Percentiles rank a stretch among this genome's conserved stretches.
These are phyloP conservation scores for Paraleonurus japonicus DNA, from an alignment of 257 asterid species.

Conservation along the genomic window DNA sequence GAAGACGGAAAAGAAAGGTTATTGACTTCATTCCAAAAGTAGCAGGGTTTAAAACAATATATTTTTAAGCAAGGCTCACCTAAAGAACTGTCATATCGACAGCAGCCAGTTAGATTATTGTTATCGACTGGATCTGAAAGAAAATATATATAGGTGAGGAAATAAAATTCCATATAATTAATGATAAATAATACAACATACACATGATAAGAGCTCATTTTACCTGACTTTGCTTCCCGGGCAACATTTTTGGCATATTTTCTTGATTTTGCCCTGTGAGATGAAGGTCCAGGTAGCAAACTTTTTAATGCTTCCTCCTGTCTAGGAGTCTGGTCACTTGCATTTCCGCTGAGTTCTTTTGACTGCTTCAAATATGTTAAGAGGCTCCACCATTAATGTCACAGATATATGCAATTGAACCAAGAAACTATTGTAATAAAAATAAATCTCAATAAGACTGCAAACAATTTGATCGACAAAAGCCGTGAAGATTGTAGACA, in stretches of 20 bases:
- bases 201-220: constrained; percentile 6
- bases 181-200: neutral
- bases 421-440: neutral
- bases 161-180: constrained; percentile 7
- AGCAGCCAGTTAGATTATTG: constrained; percentile 34
- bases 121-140: constrained; percentile 51
- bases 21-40: neutral
- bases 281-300: constrained; percentile 18
- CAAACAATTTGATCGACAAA: neutral
- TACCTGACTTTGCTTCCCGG: constrained; percentile 48
- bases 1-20: neutral
- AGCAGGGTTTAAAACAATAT: neutral
- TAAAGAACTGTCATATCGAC: constrained; percentile 81
- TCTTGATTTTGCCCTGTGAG: constrained; percentile 32
- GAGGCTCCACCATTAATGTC: neutral
- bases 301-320: constrained; percentile 29
- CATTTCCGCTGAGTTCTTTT: constrained; percentile 30
- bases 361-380: constrained; percentile 30
- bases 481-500: neutral
- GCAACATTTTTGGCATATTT: constrained; percentile 36
- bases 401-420: neutral
- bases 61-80: constrained; percentile 42
- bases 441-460: neutral
- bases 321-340: constrained; percentile 25
- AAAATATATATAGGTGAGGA: constrained; percentile 21